Base-by-base conservation (phyloP, 768 basidiomycete species). In the Lentinula raphanica region DNA sequence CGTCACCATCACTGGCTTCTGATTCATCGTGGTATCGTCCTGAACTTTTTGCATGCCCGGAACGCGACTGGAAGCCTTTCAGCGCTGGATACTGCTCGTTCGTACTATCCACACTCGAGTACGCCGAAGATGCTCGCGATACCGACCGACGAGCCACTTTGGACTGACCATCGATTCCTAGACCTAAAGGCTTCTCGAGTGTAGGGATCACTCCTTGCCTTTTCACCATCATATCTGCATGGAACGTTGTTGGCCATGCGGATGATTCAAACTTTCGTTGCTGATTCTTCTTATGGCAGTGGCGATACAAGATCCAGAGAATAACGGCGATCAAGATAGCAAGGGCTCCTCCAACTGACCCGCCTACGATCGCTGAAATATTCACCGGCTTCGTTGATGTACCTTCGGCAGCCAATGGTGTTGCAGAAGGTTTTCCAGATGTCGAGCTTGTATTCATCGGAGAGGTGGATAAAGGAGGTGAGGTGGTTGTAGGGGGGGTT, bases 201-300 rank as follows among this genome's bases (percentile, higher is more conserved):
- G 28, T 27, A 31, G 21, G 5, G 8, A 29, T 29, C 6, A 15
- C 15, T 39, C 9, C n/a, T 23, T 25, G 50, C 15, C 38, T 19
- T 54, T 54, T 54, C 31, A 54, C 19, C 53, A 54, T 54, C 53
- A 39, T 54, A 36, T 54, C 53, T 25, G 35, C 38, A 11, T 54
- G 23, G 40, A 54, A 54, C 17, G 53, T 40, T n/a, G 53, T 27
- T 54, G 53, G 38, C 15, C 27, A 25, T 44, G 42, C 9, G 8
- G 42, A 23, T 21, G 21, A 23, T 21, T 7, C n/a, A 9, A 19
- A 40, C 23, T 54, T 3, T 36, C 51, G 32, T 40, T 54, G n/a
- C 15, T 40, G n/a, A n/a, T n/a, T n/a, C n/a, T n/a, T n/a, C n/a
- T n/a, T n/a, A n/a, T n/a, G n/a, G 39, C 39, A 40, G 29, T 32